Evolutionary conservation across 2,329 filamentous ascomycete genomes (phyloP), one percentile per base, ranked within the genome.

Genomic region (Trichoderma breve): DNA sequence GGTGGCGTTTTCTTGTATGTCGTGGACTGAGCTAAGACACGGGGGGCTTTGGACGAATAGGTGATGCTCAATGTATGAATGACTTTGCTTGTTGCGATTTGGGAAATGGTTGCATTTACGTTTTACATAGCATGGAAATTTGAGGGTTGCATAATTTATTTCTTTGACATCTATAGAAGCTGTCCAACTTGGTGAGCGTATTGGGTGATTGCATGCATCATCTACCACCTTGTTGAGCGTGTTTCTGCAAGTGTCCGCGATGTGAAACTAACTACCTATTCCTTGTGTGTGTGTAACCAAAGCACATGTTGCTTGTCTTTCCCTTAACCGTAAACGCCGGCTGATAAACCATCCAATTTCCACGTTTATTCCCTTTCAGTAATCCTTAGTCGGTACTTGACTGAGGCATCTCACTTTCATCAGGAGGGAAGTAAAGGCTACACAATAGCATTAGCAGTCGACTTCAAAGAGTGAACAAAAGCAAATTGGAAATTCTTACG

Each of bases 401-500:
- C 12, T 58, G 24, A 24, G 14, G 6, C 18, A 21, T 18, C 26
- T 64, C 21, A n/a, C 14, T 12, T 2, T 70, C 11, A 24, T n/a
- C n/a, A 32, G 68, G 68, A 28, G 60, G 68, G 24, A 70, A 70
- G 12, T 70, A 70, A 3, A 55, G 57, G n/a, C 68, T 70, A 26
- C 12, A 6, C 24, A 12, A 34, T n/a, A 62, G n/a, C 9, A 21
- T 61, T 36, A 69, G 39, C 28, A 28, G 3, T 26, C 9, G 28
- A 21, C 28, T 9, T 21, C 12, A 24, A 21, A 53, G 3, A 9
- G 1, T 21, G 28, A 60, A 1, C 1, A 15, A 30, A 11, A n/a
- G 43, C 3, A 21, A 47, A 9, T 2, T 2, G 12, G 26, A 3
- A 14, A 3, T 43, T 18, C 81, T 76, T 82, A 97, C 94, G 95